Evolutionary conservation across 352 stramenopile species (phyloP), one percentile per base, ranked within the genome.

Genomic region (Pythium plurisporium): DNA sequence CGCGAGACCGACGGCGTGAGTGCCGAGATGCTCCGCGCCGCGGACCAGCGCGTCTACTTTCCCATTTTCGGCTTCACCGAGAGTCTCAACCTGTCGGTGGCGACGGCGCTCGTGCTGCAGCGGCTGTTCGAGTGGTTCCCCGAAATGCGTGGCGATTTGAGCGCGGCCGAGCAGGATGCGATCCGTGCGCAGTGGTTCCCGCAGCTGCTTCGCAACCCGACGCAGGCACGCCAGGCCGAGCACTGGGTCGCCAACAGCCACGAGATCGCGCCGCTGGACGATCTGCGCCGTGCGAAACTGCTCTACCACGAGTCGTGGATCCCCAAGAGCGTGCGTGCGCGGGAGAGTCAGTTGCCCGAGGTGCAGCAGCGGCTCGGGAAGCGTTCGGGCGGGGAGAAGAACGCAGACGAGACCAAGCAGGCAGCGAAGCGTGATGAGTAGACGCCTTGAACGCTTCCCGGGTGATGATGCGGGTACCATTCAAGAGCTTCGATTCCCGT

Each of bases 51-150:
- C 22, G 86, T 98, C 4, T 98, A 97, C 66, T 80, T 98, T 47
- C 94, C 94, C 22, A 79, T 97, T 40, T 81, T 91, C 47, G 94
- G 94, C 33, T 98, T 97, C 79, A 94, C 89, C 10, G 94, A 98
- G 73, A 96, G 85, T 34, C 72, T 98, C 23, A 98, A 98, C 69
- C 61, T 98, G 40, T 94, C 75, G 52, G 94, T 98, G 7, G 91
- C 94, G 6, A 96, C 91, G 27, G 94, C 91, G 42, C 71, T 98
- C 50, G 87, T 97, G 57, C 71, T 97, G 3, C 86, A 97, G 74
- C 75, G 89, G 46, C 55, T 98, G 19, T 61, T 91, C 23, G 77
- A 89, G 38, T 89, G 78, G 80, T 91, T 88, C 60, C 80, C 80
- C 20, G 53, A 72, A 11, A 66, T 86, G 23, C 80, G 80, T 10